These are phyloP conservation scores for Hydrangea macrophylla DNA, from an alignment of 148 eudicot genomes.

Conservation along the genomic window DNA sequence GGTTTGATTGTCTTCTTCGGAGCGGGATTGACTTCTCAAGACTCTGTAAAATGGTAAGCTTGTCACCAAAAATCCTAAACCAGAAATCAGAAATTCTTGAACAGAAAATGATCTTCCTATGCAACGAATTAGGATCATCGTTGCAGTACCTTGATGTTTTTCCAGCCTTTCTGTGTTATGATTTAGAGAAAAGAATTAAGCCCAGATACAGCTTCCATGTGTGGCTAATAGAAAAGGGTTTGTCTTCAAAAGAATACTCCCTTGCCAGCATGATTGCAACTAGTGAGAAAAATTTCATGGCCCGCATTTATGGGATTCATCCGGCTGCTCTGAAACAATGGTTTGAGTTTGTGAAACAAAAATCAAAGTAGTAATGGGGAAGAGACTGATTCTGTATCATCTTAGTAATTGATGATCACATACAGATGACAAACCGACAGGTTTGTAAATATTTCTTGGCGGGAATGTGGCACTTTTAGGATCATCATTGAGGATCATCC, in stretches of 20 bases:
- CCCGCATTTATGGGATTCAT: slow-evolving; percentile 39
- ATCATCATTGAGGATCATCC: not conserved
- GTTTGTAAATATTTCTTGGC: not conserved
- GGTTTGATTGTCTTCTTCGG: slow-evolving; percentile 53
- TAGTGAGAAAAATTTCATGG: slow-evolving; percentile 55
- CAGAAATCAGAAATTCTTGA: slow-evolving; percentile 39
- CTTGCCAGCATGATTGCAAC: slow-evolving; percentile 51
- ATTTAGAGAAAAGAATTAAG: slow-evolving; percentile 63
- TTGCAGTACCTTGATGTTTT: slow-evolving; percentile 46
- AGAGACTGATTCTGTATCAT: not conserved
- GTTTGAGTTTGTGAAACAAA: slow-evolving; percentile 32
- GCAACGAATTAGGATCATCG: slow-evolving; percentile 41
- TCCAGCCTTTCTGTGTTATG: slow-evolving; percentile 54
- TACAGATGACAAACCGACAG: not conserved
- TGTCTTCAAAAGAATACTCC: slow-evolving; percentile 35
- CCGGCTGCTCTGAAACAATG: slow-evolving; percentile 60
- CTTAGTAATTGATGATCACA: not conserved
- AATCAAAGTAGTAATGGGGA: not conserved
- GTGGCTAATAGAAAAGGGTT: slow-evolving; percentile 59
- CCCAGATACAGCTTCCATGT: slow-evolving; percentile 61
- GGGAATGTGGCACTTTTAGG: not conserved
- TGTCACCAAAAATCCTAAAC: slow-evolving; percentile 54
- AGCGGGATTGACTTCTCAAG: slow-evolving; percentile 50
- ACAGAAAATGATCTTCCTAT: slow-evolving; percentile 49
- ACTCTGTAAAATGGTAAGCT: slow-evolving; percentile 53